Evolutionary conservation across 2,329 filamentous ascomycete genomes (phyloP).

Genomic region (Tolypocladium inflatum): DNA sequence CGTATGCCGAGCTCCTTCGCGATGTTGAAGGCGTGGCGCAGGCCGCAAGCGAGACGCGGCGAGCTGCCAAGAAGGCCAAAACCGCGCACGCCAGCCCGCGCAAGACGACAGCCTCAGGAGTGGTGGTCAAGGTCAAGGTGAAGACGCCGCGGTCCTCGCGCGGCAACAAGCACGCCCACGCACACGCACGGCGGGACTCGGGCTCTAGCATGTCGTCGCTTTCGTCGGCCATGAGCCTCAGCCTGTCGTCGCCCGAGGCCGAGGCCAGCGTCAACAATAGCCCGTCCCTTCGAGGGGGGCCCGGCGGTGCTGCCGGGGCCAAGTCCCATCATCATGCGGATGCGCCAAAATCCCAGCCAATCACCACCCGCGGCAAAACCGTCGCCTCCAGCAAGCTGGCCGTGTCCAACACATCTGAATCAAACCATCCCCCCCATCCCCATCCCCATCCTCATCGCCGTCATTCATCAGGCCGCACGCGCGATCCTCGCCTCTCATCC

Average conservation of each 20-base stretch:
- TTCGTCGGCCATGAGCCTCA: constrained; percentile 28
- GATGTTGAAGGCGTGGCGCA: constrained; percentile 14
- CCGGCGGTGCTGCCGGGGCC: constrained; percentile 10
- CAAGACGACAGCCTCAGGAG: constrained; percentile 4
- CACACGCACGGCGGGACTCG: constrained; percentile 21
- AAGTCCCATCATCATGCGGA: constrained; percentile 18
- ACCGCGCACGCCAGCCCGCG: constrained; percentile 13
- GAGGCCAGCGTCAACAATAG: constrained; percentile 9
- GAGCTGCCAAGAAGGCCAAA: constrained; percentile 28
- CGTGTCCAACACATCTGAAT: constrained; percentile 26
- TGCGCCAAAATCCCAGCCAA: constrained; percentile 29
- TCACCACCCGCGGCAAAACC: constrained; percentile 20
- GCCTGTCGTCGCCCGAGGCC: constrained; percentile 27
- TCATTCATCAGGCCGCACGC: constrained; percentile 8
- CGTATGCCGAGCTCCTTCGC: constrained; percentile 37
- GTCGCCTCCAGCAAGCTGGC: constrained; percentile 25
- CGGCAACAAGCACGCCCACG: constrained; percentile 9
- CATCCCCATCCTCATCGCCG: constrained; percentile 3
- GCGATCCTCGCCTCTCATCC: constrained; percentile 12
- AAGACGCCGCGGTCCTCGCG: constrained; percentile 22
- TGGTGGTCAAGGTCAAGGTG: constrained; percentile 14
- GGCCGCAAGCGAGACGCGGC: constrained; percentile 6
- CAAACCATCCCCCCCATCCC: constrained; percentile 21
- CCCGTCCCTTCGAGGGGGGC: constrained; percentile 16
- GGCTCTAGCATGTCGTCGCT: constrained; percentile 33